A percentile compares a stretch with the other conserved stretches of the same genome.
These are phyloP conservation scores for Castanea crenata DNA, from an alignment of 306 rosid genomes.

Conservation along the genomic window DNA sequence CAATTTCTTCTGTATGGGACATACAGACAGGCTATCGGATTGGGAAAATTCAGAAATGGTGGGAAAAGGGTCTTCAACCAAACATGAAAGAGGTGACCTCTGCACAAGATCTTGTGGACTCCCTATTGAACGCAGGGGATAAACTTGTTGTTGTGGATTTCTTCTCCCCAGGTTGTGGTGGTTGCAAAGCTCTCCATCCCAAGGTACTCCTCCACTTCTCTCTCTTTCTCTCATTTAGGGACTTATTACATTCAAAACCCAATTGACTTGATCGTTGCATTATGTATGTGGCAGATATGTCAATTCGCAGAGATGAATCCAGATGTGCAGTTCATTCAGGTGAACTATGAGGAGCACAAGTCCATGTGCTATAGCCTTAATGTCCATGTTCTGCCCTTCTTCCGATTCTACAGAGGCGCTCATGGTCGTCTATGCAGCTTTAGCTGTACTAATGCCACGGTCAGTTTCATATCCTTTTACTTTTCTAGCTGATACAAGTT, in stretches of 20 bases:
- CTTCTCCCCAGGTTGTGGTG: slow-evolving; percentile 96
- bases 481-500: not conserved
- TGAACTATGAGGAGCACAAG: slow-evolving; percentile 80
- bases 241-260: not conserved
- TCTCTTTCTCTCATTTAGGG: not conserved
- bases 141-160: slow-evolving; percentile 75
- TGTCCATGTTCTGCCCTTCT: slow-evolving; percentile 91
- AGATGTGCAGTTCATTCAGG: slow-evolving; percentile 71
- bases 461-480: slow-evolving; percentile 30
- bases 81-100: slow-evolving; percentile 75
- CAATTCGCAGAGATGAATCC: slow-evolving; percentile 87
- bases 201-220: slow-evolving; percentile 44
- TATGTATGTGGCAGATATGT: slow-evolving; percentile 55
- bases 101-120: slow-evolving; percentile 76
- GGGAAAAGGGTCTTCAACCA: slow-evolving; percentile 81
- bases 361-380: slow-evolving; percentile 86
- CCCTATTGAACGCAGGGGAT: slow-evolving; percentile 72
- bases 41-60: slow-evolving; percentile 80
- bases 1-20: slow-evolving; percentile 6
- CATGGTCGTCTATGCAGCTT: slow-evolving; percentile 88
- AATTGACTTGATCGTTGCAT: slow-evolving; percentile 15
- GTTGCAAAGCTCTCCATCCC: slow-evolving; percentile 94
- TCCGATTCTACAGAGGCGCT: slow-evolving; percentile 87
- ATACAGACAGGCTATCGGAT: slow-evolving; percentile 43
- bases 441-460: slow-evolving; percentile 97